A percentile compares a stretch with the other conserved stretches of the same genome.
phyloP scores from a whole-genome alignment of 768 basidiomycete species.

The Serendipita sp. region DNA sequence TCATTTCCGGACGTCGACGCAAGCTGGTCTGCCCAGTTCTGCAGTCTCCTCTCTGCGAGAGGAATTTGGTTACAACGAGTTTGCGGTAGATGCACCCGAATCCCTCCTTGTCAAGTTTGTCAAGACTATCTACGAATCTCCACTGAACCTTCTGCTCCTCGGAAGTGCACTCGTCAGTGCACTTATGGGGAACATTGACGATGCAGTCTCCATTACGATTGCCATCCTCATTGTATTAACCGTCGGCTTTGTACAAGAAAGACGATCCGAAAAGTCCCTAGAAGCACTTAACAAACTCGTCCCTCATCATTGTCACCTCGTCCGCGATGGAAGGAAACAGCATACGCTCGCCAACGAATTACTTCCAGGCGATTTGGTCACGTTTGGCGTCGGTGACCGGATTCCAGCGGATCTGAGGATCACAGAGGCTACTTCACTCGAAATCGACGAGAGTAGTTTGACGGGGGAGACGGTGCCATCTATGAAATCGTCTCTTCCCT shows the following conservation, averaged over 20 bases:
- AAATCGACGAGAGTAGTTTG: constrained; percentile 89
- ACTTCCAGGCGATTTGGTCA: constrained; percentile 88
- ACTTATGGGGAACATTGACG: constrained; percentile 89
- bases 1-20: constrained; percentile 49
- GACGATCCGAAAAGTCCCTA: constrained; percentile 83
- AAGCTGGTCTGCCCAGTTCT: constrained; percentile 44
- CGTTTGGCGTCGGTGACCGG: constrained; percentile 81
- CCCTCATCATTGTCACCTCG: constrained; percentile 87
- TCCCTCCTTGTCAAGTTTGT: constrained; percentile 74
- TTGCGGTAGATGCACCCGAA: constrained; percentile 70
- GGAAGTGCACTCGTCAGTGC: constrained; percentile 82
- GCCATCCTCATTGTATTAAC: constrained; percentile 89
- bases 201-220: constrained; percentile 82
- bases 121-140: constrained; percentile 91
- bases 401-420: constrained; percentile 88
- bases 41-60: constrained; percentile 49
- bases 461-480: constrained; percentile 81
- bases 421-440: constrained; percentile 64
- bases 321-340: constrained; percentile 55
- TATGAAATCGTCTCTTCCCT: constrained; percentile 26
- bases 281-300: constrained; percentile 95
- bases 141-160: constrained; percentile 77
- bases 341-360: constrained; percentile 91
- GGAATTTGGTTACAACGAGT: constrained; percentile 83
- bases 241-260: constrained; percentile 92